Evolutionary conservation across 129 eudicot genomes (phyloP).

Genomic region (Kitagawia praeruptora): DNA sequence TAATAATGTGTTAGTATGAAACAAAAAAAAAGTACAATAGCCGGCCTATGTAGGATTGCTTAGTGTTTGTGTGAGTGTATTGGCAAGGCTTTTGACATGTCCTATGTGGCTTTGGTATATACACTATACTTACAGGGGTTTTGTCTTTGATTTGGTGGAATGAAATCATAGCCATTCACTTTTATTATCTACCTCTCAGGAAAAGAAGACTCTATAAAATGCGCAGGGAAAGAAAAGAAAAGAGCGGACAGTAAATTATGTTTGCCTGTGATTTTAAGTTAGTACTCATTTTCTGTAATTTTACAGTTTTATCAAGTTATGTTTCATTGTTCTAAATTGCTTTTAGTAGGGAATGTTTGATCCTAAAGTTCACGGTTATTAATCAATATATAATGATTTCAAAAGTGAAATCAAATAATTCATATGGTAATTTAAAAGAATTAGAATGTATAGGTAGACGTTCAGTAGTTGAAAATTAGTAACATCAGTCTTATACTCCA

Average conservation of each 20-base stretch:
- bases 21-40: neutral
- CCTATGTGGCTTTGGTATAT: constrained; percentile 1
- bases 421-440: too few species aligned
- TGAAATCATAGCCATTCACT: neutral
- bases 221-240: too few species aligned
- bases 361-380: neutral
- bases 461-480: too few species aligned
- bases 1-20: constrained; percentile 9
- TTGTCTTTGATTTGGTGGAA: neutral
- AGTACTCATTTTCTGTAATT: neutral
- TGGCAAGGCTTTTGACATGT: constrained; percentile 1
- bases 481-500: too few species aligned
- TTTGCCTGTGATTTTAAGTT: too few species aligned
- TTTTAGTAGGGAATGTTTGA: neutral
- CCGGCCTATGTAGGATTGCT: constrained; percentile 9
- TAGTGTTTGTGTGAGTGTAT: neutral
- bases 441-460: neutral
- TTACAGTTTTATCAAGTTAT: neutral
- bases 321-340: too few species aligned
- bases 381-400: too few species aligned
- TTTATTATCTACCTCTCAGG: neutral
- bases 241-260: too few species aligned
- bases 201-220: too few species aligned
- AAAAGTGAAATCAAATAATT: too few species aligned
- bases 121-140: neutral